Conservation (phyloP, 2,329 filamentous ascomycete species). For the Botrytis cinerea region DNA sequence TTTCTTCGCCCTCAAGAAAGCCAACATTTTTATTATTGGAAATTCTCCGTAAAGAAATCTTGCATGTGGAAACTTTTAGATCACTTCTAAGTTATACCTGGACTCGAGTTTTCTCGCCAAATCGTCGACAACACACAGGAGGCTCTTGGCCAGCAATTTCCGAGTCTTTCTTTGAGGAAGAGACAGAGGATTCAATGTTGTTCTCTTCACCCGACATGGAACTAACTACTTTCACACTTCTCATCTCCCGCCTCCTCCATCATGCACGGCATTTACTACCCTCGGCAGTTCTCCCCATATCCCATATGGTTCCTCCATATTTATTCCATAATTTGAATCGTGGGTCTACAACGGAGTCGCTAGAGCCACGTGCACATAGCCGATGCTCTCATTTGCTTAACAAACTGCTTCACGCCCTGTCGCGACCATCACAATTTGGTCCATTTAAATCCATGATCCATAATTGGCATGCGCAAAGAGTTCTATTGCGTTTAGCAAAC, state of each 20-base stretch:
- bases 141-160: neutral
- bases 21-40: conserved; percentile 38
- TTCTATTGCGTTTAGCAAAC: conserved; percentile 55
- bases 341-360: conserved; percentile 7
- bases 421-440: conserved; percentile 41
- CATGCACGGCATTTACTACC: conserved; percentile 39
- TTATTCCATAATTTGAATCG: conserved; percentile 24
- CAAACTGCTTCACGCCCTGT: conserved; percentile 44
- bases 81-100: conserved; percentile 28
- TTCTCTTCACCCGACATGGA: conserved; percentile 12
- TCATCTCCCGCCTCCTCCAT: conserved; percentile 32
- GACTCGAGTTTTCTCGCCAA: conserved; percentile 20
- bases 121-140: neutral
- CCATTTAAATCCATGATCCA: conserved; percentile 46
- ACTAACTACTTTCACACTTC: conserved; percentile 14
- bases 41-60: conserved; percentile 34
- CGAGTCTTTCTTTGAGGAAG: conserved; percentile 1
- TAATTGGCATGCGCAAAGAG: conserved; percentile 60
- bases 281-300: conserved; percentile 34
- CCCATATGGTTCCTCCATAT: conserved; percentile 34
- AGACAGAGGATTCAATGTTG: neutral
- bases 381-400: conserved; percentile 46
- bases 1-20: conserved; percentile 24
- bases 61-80: conserved; percentile 30
- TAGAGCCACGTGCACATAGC: conserved; percentile 26